Conservation (phyloP, 441 rosid genomes). For the Jatropha podagrica region DNA sequence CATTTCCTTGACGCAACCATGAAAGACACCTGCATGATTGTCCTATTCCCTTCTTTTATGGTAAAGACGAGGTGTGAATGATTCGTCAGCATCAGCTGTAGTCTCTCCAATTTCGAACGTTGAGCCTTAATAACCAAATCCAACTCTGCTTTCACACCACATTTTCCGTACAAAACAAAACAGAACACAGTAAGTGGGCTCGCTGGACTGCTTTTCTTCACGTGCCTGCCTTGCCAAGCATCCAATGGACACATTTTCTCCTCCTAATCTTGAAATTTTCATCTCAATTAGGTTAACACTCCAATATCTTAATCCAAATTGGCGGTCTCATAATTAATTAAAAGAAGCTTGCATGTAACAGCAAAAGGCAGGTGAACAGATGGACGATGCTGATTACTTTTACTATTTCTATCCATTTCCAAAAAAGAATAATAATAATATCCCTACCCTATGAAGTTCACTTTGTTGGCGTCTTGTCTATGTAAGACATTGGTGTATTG, state of each 20-base stretch:
- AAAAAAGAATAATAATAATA: background rate
- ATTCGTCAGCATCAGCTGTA: slow-evolving; percentile 11
- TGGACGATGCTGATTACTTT: background rate
- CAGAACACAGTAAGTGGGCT: too few species aligned
- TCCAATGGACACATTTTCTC: too few species aligned
- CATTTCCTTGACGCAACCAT: too few species aligned
- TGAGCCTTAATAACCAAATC: background rate
- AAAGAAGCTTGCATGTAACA: background rate
- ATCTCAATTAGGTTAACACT: too few species aligned
- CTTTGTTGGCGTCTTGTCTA: background rate
- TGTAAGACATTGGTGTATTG: background rate
- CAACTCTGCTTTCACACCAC: too few species aligned
- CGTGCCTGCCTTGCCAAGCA: too few species aligned
- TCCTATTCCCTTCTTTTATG: background rate
- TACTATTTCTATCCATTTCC: background rate
- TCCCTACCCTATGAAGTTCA: background rate
- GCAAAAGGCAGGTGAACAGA: slow-evolving; percentile 11
- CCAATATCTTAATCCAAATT: too few species aligned
- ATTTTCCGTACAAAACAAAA: too few species aligned
- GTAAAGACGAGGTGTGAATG: background rate
- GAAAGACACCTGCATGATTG: too few species aligned
- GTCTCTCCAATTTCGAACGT: background rate
- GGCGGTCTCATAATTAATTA: too few species aligned
- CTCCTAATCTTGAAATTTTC: too few species aligned
- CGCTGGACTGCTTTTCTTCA: background rate